Evolutionary conservation across 78 protist genomes (phyloP), one percentile per base, ranked within the genome.

Genomic region (Goniomonas avonlea): DNA sequence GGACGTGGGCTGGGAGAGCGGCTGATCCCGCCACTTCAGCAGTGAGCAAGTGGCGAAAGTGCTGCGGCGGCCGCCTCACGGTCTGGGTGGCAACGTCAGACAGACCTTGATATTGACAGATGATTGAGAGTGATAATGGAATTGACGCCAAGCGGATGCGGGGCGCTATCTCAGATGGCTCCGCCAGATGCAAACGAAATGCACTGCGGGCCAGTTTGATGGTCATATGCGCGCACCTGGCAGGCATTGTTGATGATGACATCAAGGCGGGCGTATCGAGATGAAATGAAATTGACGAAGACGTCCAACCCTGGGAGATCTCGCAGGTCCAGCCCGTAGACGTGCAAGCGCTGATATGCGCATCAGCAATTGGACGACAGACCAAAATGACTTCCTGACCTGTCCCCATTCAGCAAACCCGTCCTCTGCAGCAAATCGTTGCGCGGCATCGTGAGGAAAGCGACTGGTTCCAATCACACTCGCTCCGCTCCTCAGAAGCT

Each of bases 401-500:
- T 38, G 47, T 20, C 5, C 0, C 50, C 59, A 81, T 23, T 21
- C 17, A 21, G 41, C 59, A 15, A 34, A 40, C 39, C 80, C 73
- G 11, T 56, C 76, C 50, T 77, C 82, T 23, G 47, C 32, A 17
- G 40, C 29, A 21, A 27, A 56, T 2, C 86, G 45, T 31, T 0
- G 43, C 35, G 77, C 63, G n/a, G 55, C 27, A 45, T 77, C 82
- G 66, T 20, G 13, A 7, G 90, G 90, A 85, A 86, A 88, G 23
- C 92, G 61, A 23, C 89, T 82, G 25, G 92, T 88, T 1, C 75
- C 83, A 1, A 88, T 31, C 31, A 88, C 92, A 18, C 31, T 21
- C 18, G 70, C 75, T 18, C 90, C 92, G 17, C 47, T 20, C 0
- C 50, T 15, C n/a, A 88, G 74, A 13, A 88, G 55, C 21, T n/a